Percentiles rank a stretch among this genome's conserved stretches.
Evolutionary conservation across 1,284 basidiomycete species (phyloP).

Genomic region (Cutaneotrichosporon cutaneum): DNA sequence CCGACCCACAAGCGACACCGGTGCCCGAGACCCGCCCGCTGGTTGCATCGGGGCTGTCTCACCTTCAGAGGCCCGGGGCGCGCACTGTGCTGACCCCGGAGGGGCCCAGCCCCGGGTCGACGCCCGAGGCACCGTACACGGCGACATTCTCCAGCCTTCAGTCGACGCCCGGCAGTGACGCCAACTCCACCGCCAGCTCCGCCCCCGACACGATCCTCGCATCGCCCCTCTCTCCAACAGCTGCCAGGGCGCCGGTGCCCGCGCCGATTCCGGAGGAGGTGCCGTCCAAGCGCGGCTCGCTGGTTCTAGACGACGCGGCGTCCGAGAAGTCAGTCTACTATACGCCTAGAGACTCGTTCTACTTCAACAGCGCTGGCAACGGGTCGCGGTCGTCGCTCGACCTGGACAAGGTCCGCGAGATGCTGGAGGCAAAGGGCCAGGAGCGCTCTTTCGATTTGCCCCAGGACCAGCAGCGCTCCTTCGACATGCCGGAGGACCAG

Average conservation of each 20-base stretch:
- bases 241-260: background rate
- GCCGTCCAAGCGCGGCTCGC: background rate
- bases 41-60: background rate
- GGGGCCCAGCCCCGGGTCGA: background rate
- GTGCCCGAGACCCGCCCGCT: background rate
- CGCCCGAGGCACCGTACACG: background rate
- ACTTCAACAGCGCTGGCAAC: background rate
- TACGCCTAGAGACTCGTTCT: conserved; percentile 20
- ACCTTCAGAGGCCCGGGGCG: background rate
- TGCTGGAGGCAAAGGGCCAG: background rate
- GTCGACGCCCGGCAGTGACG: background rate
- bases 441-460: too few species aligned
- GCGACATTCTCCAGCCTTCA: background rate
- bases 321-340: conserved; percentile 17
- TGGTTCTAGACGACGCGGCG: conserved; percentile 7
- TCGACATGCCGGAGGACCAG: background rate
- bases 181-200: conserved; percentile 1
- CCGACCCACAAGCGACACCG: background rate
- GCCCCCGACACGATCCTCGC: background rate
- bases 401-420: conserved; percentile 5
- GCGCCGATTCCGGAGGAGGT: background rate
- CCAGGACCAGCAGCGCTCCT: too few species aligned
- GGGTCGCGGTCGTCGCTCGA: background rate
- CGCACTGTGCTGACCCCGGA: too few species aligned
- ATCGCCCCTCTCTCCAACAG: background rate